Conservation (phyloP, 2,329 filamentous ascomycete species). For the Penicillium sp. region DNA sequence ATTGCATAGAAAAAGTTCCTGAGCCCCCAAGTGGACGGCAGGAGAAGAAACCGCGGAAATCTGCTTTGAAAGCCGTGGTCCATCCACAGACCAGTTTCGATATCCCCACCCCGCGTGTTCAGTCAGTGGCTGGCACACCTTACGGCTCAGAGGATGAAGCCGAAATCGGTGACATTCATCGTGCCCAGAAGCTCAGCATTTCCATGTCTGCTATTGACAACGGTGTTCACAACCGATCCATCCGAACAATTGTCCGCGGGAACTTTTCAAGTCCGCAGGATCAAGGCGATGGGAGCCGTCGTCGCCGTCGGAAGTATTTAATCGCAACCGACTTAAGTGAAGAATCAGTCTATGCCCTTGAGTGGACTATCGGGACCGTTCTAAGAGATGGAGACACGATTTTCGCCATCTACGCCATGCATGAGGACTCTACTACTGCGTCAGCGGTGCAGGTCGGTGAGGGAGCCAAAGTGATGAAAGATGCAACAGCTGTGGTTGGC, state of each 20-base stretch:
- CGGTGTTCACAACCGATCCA: conserved; percentile 74
- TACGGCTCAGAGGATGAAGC: conserved; percentile 84
- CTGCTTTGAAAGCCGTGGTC: conserved; percentile 52
- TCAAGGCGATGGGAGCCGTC: conserved; percentile 74
- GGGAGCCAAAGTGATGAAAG: conserved; percentile 71
- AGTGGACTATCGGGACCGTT: conserved; percentile 97
- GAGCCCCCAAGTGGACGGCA: conserved; percentile 27
- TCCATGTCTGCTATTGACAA: conserved; percentile 74
- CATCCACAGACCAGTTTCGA: conserved; percentile 88
- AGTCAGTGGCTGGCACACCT: conserved; percentile 55
- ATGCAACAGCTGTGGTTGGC: conserved; percentile 69
- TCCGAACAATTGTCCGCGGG: conserved; percentile 86
- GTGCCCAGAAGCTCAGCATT: conserved; percentile 80
- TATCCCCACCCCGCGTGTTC: conserved; percentile 56
- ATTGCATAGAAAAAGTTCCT: conserved; percentile 11
- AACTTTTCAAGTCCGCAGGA: conserved; percentile 72
- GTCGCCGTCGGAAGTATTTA: conserved; percentile 82
- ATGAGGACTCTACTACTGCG: conserved; percentile 65
- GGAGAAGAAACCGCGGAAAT: conserved; percentile 40
- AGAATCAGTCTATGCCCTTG: conserved; percentile 89
- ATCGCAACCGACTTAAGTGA: conserved; percentile 95
- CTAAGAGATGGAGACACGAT: conserved; percentile 91
- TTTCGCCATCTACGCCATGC: conserved; percentile 87
- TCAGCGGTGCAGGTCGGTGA: conserved; percentile 60
- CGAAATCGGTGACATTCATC: conserved; percentile 78